Evolutionary conservation across 2,329 filamentous ascomycete species (phyloP).

Genomic region (Pleomassaria siparia): DNA sequence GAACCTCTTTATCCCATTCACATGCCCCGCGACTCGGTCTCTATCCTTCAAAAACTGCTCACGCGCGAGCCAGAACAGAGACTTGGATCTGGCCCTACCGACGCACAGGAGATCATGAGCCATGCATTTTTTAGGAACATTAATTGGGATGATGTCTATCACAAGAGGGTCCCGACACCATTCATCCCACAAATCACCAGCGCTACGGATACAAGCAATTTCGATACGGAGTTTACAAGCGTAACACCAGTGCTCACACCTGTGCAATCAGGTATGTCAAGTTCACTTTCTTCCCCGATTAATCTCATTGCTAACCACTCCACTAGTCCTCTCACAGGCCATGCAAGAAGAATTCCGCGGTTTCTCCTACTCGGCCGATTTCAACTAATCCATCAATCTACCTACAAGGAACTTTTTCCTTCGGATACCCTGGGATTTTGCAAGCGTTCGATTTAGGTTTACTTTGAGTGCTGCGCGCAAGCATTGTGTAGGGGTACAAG

Average conservation of each 20-base stretch:
- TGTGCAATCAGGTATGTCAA: constrained; percentile 85
- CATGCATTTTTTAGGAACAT: constrained; percentile 98
- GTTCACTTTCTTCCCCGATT: constrained; percentile 15
- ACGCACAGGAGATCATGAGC: constrained; percentile 98
- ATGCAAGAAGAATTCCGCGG: constrained; percentile 99
- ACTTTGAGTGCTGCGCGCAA: neutral
- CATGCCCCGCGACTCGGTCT: constrained; percentile 97
- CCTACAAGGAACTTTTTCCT: constrained; percentile 9
- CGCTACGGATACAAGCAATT: constrained; percentile 98
- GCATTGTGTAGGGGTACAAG: neutral
- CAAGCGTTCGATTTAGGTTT: constrained; percentile 12
- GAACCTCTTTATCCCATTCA: constrained; percentile 97
- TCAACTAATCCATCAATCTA: constrained; percentile 53
- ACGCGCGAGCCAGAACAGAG: constrained; percentile 93
- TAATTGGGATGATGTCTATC: constrained; percentile 98
- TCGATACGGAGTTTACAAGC: constrained; percentile 97
- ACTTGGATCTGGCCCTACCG: constrained; percentile 90
- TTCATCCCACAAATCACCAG: constrained; percentile 89
- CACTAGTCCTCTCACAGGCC: constrained; percentile 84
- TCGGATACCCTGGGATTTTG: constrained; percentile 20
- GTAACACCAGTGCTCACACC: constrained; percentile 96
- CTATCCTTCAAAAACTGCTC: constrained; percentile 94
- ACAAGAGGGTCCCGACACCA: constrained; percentile 87
- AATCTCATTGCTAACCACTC: constrained; percentile 17
- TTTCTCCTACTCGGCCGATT: constrained; percentile 95